Evolutionary conservation across 257 asterid genomes (phyloP), one percentile per base, ranked within the genome.

Genomic region (Agastache rugosa): DNA sequence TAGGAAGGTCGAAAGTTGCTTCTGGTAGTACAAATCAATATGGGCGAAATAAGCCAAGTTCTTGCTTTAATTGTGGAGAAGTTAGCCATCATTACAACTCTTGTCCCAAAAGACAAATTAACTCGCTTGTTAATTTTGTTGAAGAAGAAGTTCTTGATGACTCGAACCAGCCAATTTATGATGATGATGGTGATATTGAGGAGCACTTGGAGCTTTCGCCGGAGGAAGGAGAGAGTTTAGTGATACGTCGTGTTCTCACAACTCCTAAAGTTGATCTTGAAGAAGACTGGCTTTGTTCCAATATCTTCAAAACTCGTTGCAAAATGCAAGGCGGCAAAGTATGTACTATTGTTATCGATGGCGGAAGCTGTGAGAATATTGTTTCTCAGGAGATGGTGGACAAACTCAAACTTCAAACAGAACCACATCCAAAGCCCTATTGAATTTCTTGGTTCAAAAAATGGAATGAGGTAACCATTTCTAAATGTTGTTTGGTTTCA

Each of bases 311-410:
- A 42, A 42, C 48, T 2, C 15, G 48, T 3, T 42, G 48, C 48
- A 42, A 11, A 1, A 11, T 16, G 1, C 48, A 41, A 42, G 15
- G 4, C 15, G 48, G 48, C 15, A 11, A 11, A 42, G 48, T 42
- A 0, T 9, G 48, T 3, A 42, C 48, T 42, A 42, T 42, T 42
- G 16, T 42, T 2, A 42, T 42, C 0, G 16, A 42, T 6, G 15
- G 15, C 48, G 16, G 16, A 1, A 70, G 55, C 41, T 54, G 39
- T 37, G 66, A 71, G 67, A 55, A 70, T 35, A 20, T 54, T 66
- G 23, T 27, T 66, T 66, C 59, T 66, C 72, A 66, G 44, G 42
- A 67, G 34, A 27, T 50, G 47, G 54, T 54, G 54, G 54, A 70
- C n/a, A 70, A 70, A 53, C 54, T 70, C 10, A 70, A 55, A 11